phyloP scores from a whole-genome alignment of 2,329 filamentous ascomycete species.

The Paecilomyces formosus region DNA sequence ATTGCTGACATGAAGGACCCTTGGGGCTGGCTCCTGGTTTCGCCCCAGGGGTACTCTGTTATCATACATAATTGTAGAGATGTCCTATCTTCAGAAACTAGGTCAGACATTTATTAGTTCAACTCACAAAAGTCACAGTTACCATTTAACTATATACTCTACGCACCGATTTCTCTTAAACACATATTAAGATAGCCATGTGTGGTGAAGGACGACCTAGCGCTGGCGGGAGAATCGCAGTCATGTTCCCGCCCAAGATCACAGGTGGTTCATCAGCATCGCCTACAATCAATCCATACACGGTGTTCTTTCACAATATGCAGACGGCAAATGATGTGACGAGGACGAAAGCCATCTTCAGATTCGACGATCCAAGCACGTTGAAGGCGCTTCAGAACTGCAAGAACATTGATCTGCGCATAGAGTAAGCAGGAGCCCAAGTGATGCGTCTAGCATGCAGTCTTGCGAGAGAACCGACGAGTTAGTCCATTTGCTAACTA shows the following conservation, averaged over 20 bases:
- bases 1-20: neutral
- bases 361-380: constrained; percentile 14
- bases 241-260: constrained; percentile 18
- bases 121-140: neutral
- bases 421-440: constrained; percentile 19
- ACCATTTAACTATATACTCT: neutral
- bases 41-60: neutral
- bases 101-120: neutral
- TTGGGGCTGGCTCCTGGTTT: neutral
- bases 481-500: neutral
- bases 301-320: constrained; percentile 21
- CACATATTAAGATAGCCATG: constrained; percentile 36
- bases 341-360: constrained; percentile 17
- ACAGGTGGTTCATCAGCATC: constrained; percentile 1
- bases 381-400: constrained; percentile 12
- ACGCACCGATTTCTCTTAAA: neutral
- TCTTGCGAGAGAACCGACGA: too few species aligned
- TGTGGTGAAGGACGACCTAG: constrained; percentile 42
- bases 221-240: constrained; percentile 27
- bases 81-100: neutral
- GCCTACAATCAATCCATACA: constrained; percentile 16
- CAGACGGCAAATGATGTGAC: constrained; percentile 1
- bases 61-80: neutral
- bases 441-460: neutral
- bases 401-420: constrained; percentile 19